A percentile compares a stretch with the other conserved stretches of the same genome.
phyloP scores from a whole-genome alignment of 1,284 basidiomycete species.

The Peniophora sp. region DNA sequence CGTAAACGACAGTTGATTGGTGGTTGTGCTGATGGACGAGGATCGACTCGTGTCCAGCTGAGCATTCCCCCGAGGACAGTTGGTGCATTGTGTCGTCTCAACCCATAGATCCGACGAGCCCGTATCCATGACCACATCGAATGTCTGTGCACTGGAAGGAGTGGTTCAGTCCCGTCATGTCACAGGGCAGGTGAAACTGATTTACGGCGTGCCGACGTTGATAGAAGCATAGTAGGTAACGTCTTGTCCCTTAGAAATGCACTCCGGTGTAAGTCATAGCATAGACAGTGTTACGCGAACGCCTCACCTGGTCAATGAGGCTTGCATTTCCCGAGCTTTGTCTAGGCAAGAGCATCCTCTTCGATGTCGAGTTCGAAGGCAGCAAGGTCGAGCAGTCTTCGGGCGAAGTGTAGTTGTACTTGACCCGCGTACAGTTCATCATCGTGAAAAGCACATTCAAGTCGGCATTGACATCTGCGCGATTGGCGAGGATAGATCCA shows the following conservation, averaged over 20 bases:
- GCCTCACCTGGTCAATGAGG: neutral
- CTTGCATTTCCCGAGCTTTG: neutral
- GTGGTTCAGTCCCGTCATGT: neutral
- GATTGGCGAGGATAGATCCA: neutral
- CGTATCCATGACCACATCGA: conserved; percentile 57
- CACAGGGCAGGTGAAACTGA: neutral
- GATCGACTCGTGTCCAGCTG: conserved; percentile 17
- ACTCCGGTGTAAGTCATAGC: neutral
- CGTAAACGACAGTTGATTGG: conserved; percentile 1
- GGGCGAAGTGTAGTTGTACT: neutral
- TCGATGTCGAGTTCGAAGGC: neutral
- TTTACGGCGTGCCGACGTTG: conserved; percentile 21
- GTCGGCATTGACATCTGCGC: neutral
- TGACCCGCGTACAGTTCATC: neutral
- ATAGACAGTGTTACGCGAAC: no score
- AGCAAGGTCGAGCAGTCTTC: neutral
- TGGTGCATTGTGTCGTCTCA: conserved; percentile 29
- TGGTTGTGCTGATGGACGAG: conserved; percentile 14
- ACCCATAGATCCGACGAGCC: conserved; percentile 82
- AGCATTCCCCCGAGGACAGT: conserved; percentile 26
- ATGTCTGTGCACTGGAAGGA: conserved; percentile 30
- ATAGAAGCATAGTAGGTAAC: conserved; percentile 18
- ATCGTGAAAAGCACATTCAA: neutral
- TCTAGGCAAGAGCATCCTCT: neutral
- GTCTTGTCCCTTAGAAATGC: conserved; percentile 13